Conservation (phyloP, 108 stramenopile genomes). For the Nitzschia putrida region DNA sequence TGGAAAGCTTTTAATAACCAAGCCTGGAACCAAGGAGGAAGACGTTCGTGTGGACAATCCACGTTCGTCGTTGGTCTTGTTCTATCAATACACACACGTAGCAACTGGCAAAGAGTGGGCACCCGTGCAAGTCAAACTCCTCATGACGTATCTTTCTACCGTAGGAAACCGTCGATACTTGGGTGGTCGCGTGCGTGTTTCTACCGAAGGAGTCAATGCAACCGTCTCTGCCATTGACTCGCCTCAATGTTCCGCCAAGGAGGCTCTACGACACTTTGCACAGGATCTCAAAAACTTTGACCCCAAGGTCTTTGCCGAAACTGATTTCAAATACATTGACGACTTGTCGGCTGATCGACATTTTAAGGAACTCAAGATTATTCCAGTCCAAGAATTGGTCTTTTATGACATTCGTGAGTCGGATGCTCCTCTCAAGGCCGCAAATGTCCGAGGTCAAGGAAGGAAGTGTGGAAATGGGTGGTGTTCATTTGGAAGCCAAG, state of each 20-base stretch:
- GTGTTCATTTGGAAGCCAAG: slow-evolving; percentile 78
- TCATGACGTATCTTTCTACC: slow-evolving; percentile 56
- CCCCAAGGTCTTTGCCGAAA: slow-evolving; percentile 53
- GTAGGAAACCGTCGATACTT: slow-evolving; percentile 54
- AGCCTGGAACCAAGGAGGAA: slow-evolving; percentile 16
- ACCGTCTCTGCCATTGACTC: slow-evolving; percentile 68
- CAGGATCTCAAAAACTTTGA: slow-evolving; percentile 70
- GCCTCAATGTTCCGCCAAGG: slow-evolving; percentile 36
- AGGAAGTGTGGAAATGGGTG: slow-evolving; percentile 44
- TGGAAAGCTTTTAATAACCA: slow-evolving; percentile 21
- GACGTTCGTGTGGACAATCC: slow-evolving; percentile 35
- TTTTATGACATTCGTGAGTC: slow-evolving; percentile 79
- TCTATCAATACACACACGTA: slow-evolving; percentile 73
- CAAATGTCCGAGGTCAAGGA: slow-evolving; percentile 10
- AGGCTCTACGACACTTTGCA: slow-evolving; percentile 65
- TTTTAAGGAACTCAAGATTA: slow-evolving; percentile 85
- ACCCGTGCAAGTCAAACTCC: slow-evolving; percentile 41
- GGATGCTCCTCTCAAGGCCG: slow-evolving; percentile 42
- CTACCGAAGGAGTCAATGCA: slow-evolving; percentile 80
- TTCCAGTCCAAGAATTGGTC: slow-evolving; percentile 90
- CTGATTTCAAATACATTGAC: slow-evolving; percentile 87
- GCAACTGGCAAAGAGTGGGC: slow-evolving; percentile 44
- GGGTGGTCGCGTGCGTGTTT: slow-evolving; percentile 82
- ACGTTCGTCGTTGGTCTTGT: slow-evolving; percentile 66
- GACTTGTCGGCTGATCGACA: slow-evolving; percentile 73